A percentile compares a stretch with the other conserved stretches of the same genome.
Evolutionary conservation across 2,329 filamentous ascomycete species (phyloP).

Genomic region (Exophiala alcalophila): DNA sequence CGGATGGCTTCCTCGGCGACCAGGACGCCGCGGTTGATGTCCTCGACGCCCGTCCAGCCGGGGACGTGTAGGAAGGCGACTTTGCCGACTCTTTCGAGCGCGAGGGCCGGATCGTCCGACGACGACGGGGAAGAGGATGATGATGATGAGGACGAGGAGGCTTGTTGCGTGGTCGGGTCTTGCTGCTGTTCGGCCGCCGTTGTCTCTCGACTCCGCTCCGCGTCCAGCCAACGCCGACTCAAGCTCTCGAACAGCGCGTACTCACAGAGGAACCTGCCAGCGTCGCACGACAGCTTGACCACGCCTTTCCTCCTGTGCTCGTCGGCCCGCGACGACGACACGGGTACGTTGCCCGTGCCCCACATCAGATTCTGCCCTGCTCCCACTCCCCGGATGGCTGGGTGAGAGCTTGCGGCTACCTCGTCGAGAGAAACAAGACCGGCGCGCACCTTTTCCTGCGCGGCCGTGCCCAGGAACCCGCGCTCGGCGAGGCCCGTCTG

Average conservation of each 20-base stretch:
- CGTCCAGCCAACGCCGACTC: slow-evolving; percentile 23
- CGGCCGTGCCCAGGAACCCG: slow-evolving; percentile 13
- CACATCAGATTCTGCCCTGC: slow-evolving; percentile 9
- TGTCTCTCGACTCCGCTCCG: neutral
- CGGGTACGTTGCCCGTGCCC: slow-evolving; percentile 8
- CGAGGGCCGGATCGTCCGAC: neutral
- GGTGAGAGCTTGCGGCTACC: neutral
- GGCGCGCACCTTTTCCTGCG: slow-evolving; percentile 1
- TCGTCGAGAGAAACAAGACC: neutral
- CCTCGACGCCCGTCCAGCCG: slow-evolving; percentile 51
- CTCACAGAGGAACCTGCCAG: slow-evolving; percentile 72
- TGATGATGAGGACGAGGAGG: neutral
- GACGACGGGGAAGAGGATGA: neutral
- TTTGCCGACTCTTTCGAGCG: slow-evolving; percentile 32
- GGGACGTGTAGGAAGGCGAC: slow-evolving; percentile 74
- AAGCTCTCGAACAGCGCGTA: slow-evolving; percentile 66
- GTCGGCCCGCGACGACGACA: slow-evolving; percentile 8
- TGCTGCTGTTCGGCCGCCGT: neutral
- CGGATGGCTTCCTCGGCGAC: slow-evolving; percentile 45
- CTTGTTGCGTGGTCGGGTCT: slow-evolving; percentile 32
- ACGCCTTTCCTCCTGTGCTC: slow-evolving; percentile 33
- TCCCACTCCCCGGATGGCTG: neutral
- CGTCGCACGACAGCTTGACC: slow-evolving; percentile 62
- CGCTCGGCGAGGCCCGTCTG: slow-evolving; percentile 10
- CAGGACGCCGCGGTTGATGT: slow-evolving; percentile 40